Conservation (phyloP, 139 green algal species). For the Mesotaenium endlicherianum region DNA sequence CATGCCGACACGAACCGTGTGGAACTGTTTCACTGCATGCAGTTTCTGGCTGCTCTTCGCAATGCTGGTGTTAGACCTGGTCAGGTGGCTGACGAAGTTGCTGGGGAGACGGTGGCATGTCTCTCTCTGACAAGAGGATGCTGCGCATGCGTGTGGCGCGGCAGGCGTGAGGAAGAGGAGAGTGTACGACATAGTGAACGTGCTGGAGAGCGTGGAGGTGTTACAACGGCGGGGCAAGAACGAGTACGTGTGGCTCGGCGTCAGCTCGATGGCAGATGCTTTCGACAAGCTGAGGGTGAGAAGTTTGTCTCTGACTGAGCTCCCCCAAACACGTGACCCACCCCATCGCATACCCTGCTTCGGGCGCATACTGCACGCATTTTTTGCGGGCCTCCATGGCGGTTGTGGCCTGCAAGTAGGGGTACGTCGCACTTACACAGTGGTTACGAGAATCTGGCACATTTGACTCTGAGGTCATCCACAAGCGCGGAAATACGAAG, state of each 20-base stretch:
- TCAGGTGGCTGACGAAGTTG: not conserved
- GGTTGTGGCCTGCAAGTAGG: too few relatives aligned
- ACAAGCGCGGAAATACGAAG: too few relatives aligned
- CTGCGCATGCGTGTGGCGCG: not conserved
- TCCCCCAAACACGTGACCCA: too few relatives aligned
- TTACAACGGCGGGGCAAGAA: conserved; percentile 63
- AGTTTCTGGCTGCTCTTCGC: not conserved
- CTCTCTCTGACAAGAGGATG: not conserved
- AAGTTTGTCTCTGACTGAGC: too few relatives aligned
- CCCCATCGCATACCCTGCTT: too few relatives aligned
- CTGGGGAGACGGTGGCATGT: not conserved
- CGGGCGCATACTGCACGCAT: too few relatives aligned
- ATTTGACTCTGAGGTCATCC: too few relatives aligned
- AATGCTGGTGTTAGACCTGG: not conserved
- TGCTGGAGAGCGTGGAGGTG: conserved; percentile 75
- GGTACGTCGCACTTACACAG: too few relatives aligned
- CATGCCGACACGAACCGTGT: not conserved
- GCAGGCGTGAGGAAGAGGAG: conserved; percentile 67
- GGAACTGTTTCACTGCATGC: not conserved
- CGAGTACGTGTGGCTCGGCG: conserved; percentile 60
- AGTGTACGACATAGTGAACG: conserved; percentile 85
- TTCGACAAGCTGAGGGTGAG: conserved; percentile 40
- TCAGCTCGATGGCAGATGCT: conserved; percentile 9
- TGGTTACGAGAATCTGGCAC: too few relatives aligned
- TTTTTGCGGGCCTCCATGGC: too few relatives aligned